These are phyloP conservation scores for Ophiostoma quercus DNA, from an alignment of 2,329 filamentous ascomycete genomes.

Conservation along the genomic window DNA sequence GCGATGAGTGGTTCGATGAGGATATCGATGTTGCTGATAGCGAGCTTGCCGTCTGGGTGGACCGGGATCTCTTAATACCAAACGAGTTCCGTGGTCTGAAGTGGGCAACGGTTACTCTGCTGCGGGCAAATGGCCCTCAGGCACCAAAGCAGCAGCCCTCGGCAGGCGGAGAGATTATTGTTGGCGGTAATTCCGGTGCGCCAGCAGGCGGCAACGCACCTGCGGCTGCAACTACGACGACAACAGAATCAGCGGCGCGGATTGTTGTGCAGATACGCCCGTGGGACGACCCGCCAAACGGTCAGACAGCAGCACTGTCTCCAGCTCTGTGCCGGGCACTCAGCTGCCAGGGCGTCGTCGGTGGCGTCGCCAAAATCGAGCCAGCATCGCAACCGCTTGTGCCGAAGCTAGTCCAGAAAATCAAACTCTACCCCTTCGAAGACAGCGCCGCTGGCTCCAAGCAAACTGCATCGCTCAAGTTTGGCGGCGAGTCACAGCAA, in stretches of 20 bases:
- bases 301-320: constrained; percentile 74
- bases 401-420: constrained; percentile 43
- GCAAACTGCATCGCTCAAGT: constrained; percentile 61
- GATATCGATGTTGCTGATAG: constrained; percentile 38
- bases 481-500: constrained; percentile 80
- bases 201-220: constrained; percentile 21
- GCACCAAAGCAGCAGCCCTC: constrained; percentile 51
- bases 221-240: constrained; percentile 24
- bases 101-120: constrained; percentile 78
- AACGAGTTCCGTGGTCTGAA: constrained; percentile 69
- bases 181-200: constrained; percentile 49
- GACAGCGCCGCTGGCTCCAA: constrained; percentile 46
- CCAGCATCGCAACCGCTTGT: constrained; percentile 69
- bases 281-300: constrained; percentile 86
- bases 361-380: constrained; percentile 82
- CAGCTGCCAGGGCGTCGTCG: constrained; percentile 67
- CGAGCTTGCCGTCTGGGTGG: constrained; percentile 75
- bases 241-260: constrained; percentile 54
- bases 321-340: constrained; percentile 68
- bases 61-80: constrained; percentile 66
- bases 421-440: constrained; percentile 80
- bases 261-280: constrained; percentile 68
- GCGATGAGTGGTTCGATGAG: constrained; percentile 73
- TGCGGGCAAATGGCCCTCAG: constrained; percentile 70
- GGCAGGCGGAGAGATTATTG: constrained; percentile 31